Evolutionary conservation across 2,329 filamentous ascomycete genomes (phyloP), one percentile per base, ranked within the genome.

Genomic region (Aureobasidium lini): DNA sequence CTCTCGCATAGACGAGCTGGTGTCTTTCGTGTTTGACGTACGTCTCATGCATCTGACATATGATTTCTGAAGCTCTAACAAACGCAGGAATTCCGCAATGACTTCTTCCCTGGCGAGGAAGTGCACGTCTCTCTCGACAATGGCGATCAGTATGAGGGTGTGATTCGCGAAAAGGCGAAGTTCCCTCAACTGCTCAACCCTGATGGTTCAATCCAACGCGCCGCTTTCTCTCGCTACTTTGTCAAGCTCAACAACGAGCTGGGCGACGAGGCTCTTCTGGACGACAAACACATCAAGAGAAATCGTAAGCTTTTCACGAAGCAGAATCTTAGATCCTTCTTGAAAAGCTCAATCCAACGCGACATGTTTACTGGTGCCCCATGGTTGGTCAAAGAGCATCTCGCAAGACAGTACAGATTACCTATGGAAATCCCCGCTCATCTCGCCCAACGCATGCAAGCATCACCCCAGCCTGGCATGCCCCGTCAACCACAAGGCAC

Each of bases 361-460:
- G 94, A 97, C 69, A 84, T 90, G 4, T 97, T 92, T 90, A 93
- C 86, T 62, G 93, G 93, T n/a, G 94, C 94, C 0, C 93, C 94
- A 0, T 99, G 94, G 94, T 77, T 95, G 59, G 93, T 97, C 16
- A 96, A 95, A 75, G 82, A 88, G 37, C 86, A 90, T 57, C 85
- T 95, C 61, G 94, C 94, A 1, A 84, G 84, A 47, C 82, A 86
- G 63, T 96, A 94, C 72, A 86, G 90, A 63, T 94, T 99, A 63
- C 87, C 90, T 62, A 91, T 85, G n/a, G 85, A 90, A 57, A 84
- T 97, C 11, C 94, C 94, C 6, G 82, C 85, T 54, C 87, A 95
- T 68, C 79, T 96, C 15, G 86, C 87, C 57, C 87, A 95, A 70
- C 90, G 93, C 64, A 92, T 90, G 71, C 77, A 88, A 11, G 82